Percentiles rank a stretch among this genome's conserved stretches.
phyloP scores from a whole-genome alignment of 805 yeast species.

The Teunomyces funiuensis region DNA sequence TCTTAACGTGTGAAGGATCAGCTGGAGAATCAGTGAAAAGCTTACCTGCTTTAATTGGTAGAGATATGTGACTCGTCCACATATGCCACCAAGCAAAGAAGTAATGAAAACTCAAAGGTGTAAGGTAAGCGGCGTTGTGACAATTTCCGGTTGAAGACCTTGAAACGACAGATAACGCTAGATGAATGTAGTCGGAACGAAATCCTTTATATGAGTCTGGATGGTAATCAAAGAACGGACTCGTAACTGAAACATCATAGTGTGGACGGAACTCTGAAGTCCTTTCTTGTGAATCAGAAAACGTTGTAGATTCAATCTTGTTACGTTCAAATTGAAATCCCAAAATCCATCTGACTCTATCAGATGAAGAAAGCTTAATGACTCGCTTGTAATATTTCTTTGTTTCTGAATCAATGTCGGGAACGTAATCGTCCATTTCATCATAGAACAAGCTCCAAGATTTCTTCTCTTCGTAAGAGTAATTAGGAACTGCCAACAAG shows the following conservation, averaged over 20 bases:
- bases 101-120: conserved; percentile 39
- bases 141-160: conserved; percentile 29
- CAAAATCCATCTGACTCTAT: conserved; percentile 72
- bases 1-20: conserved; percentile 29
- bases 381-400: conserved; percentile 39
- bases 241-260: conserved; percentile 58
- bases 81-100: conserved; percentile 46
- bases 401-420: conserved; percentile 24
- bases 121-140: conserved; percentile 36
- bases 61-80: conserved; percentile 28
- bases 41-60: conserved; percentile 38
- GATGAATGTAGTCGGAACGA: conserved; percentile 78
- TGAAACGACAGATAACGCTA: conserved; percentile 40
- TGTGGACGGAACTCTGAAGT: conserved; percentile 56
- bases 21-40: conserved; percentile 22
- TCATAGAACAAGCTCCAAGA: conserved; percentile 40
- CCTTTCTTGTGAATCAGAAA: conserved; percentile 43
- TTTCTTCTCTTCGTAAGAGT: conserved; percentile 33
- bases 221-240: conserved; percentile 58
- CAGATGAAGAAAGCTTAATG: conserved; percentile 57
- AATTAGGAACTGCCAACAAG: conserved; percentile 56
- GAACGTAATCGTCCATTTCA: conserved; percentile 17
- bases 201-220: conserved; percentile 78
- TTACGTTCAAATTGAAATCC: conserved; percentile 77
- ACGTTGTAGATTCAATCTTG: conserved; percentile 26